Base-by-base conservation (phyloP, 1,284 basidiomycete genomes). In the Cutaneotrichosporon cyanovorans region DNA sequence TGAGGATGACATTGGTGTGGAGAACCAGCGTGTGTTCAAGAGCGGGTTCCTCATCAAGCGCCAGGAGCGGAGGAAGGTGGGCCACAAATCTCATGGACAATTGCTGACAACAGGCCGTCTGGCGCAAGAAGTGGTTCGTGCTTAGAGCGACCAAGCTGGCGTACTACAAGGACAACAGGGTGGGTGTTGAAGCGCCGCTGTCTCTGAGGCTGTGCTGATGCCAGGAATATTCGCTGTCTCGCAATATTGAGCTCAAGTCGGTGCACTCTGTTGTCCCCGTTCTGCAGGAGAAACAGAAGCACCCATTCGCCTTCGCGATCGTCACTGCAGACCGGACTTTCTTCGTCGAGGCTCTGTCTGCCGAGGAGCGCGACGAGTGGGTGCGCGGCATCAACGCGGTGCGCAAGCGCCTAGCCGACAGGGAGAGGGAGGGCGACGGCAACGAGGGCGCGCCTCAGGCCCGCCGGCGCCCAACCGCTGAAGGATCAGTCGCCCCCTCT, bases 81-180 rank as follows among this genome's bases (percentile, higher is more conserved):
- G 28, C 16, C n/a, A n/a, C n/a, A n/a, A 23, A 34, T 6, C 18
- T 16, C 35, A 14, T n/a, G 37, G 18, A 18, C 23, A 21, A 14
- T 5, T 15, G 12, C 47, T 45, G 25, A 38, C 48, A 18, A 14
- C 41, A 46, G 50, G 34, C 35, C 14, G 34, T 46, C 16, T 98
- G 93, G 93, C 97, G 97, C 77, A 92, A 92, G 74, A 80, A 93
- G 31, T 98, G 93, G 93, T 98, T 97, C 60, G 95, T 98, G 0
- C 74, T 98, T 50, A 80, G 93, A 14, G 81, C 87, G 0, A 86
- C 85, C 15, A 88, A 92, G 68, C 75, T 99, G 40, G 90, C 90
- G 12, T 96, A 95, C 74, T 98, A 98, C 81, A 97, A 97, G 76
- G 91, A 83, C 48, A 84, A 87, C 41, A 74, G 75, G 66, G 75